phyloP scores from a whole-genome alignment of 768 basidiomycete genomes.

The Tremella yokohamensis region DNA sequence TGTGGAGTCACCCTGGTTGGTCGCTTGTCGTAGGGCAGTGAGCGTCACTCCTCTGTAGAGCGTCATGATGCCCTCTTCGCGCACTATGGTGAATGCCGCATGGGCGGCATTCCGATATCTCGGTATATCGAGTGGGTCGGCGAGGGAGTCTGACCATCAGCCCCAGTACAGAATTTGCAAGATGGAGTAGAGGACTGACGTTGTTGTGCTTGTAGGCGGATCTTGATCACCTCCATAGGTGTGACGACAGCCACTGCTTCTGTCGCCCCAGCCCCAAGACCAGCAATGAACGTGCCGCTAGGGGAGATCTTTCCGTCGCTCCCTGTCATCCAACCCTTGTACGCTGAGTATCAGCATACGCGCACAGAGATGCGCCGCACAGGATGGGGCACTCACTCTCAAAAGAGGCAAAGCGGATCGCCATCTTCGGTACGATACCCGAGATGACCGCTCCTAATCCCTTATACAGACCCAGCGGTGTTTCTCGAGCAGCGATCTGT shows the following conservation, averaged over 20 bases:
- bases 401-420: conserved; percentile 95
- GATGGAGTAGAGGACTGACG: conserved; percentile 52
- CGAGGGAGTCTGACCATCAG: conserved; percentile 64
- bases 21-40: conserved; percentile 92
- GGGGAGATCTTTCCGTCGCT: conserved; percentile 70
- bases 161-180: not conserved
- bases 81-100: conserved; percentile 87
- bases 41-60: conserved; percentile 90
- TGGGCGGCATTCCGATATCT: conserved; percentile 95
- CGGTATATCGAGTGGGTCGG: conserved; percentile 89
- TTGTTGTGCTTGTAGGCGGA: conserved; percentile 92
- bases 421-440: conserved; percentile 99
- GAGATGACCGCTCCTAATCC: conserved; percentile 93
- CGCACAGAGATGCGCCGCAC: not conserved
- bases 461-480: conserved; percentile 93
- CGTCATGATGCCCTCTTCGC: conserved; percentile 80
- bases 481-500: conserved; percentile 83
- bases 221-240: conserved; percentile 99
- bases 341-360: conserved; percentile 50
- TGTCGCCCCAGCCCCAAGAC: conserved; percentile 88
- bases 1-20: conserved; percentile 73
- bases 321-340: conserved; percentile 78
- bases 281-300: conserved; percentile 83
- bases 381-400: conserved; percentile 58
- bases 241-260: conserved; percentile 93